Conservation (phyloP, 2,329 filamentous ascomycete genomes). For the Colletotrichum sp. region DNA sequence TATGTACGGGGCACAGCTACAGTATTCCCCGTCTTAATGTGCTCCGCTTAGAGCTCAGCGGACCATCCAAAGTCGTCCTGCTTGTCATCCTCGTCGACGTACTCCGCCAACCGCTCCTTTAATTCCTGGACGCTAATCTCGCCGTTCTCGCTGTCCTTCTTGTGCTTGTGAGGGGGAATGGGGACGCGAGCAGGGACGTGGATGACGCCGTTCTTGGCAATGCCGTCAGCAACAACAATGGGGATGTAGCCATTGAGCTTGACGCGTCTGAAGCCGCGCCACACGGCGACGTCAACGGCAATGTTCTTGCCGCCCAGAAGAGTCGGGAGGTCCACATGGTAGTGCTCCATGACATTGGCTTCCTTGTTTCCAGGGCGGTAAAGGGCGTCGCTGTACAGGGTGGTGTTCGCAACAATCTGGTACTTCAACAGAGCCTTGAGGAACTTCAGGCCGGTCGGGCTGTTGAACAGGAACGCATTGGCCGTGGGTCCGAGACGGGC, state of each 20-base stretch:
- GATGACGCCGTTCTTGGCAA: conserved; percentile 81
- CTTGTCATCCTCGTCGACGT: conserved; percentile 35
- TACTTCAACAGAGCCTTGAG: conserved; percentile 80
- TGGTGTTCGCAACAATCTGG: conserved; percentile 74
- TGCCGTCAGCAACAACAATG: conserved; percentile 70
- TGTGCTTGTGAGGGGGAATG: conserved; percentile 71
- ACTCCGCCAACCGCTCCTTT: conserved; percentile 56
- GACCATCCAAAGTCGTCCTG: background rate
- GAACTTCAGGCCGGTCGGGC: conserved; percentile 70
- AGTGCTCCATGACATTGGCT: conserved; percentile 49
- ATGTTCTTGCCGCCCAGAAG: conserved; percentile 69
- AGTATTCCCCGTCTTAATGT: background rate
- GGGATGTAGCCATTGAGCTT: conserved; percentile 75
- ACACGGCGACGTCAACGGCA: conserved; percentile 72
- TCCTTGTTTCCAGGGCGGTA: conserved; percentile 54
- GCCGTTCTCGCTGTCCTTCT: conserved; percentile 38
- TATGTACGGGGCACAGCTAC: background rate
- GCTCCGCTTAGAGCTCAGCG: conserved; percentile 3
- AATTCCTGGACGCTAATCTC: conserved; percentile 65
- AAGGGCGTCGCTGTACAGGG: conserved; percentile 83
- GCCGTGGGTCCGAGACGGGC: conserved; percentile 70
- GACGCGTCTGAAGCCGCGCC: conserved; percentile 71
- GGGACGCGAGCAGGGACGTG: conserved; percentile 77
- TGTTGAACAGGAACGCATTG: conserved; percentile 87
- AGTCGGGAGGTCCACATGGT: conserved; percentile 75